Evolutionary conservation across 768 basidiomycete species (phyloP), one percentile per base, ranked within the genome.

Genomic region (Lactarius tabidus): DNA sequence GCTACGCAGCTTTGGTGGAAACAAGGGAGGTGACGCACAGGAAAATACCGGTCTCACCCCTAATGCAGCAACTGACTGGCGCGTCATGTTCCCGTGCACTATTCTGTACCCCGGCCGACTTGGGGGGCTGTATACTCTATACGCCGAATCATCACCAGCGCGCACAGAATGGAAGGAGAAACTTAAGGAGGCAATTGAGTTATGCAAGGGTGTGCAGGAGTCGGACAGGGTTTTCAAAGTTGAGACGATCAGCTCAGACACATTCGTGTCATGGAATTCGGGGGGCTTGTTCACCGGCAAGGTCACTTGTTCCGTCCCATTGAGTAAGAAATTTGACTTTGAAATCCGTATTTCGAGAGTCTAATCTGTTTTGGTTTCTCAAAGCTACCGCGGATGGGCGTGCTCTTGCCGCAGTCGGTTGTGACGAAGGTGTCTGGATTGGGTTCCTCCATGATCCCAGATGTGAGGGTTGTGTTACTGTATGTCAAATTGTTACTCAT

Each of bases 141-240:
- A 91, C 74, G 90, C 95, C 8, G 95, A 98, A 67, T 85, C 88
- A 0, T 77, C 83, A 3, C 85, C 88, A 45, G 84, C 84, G 2
- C 85, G 96, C 2, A 73, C 79, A 10, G 94, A 95, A 65, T 99
- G 97, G 97, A 89, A 92, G 75, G 79, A 85, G 70, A 95, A 93
- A 74, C 77, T 98, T 5, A 86, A 93, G 65, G 91, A 96, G 74
- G 95, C 95, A 18, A 84, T 94, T 58, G 90, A 87, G 12, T 72
- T 96, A 62, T 84, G 95, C 53, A 88, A 84, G 71, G 87, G 89
- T 39, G 93, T 95, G 33, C 90, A 95, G 72, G 95, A 98, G 72
- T 90, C 90, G 29, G 94, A 93, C 76, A 94, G 93, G 79, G 93
- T 93, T 18, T 97, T 98, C 70, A 95, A 98, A 77, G 84, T 95